These are phyloP conservation scores for Coemansia sp. DNA, from an alignment of 192 early-diverging fungal species.

Conservation along the genomic window DNA sequence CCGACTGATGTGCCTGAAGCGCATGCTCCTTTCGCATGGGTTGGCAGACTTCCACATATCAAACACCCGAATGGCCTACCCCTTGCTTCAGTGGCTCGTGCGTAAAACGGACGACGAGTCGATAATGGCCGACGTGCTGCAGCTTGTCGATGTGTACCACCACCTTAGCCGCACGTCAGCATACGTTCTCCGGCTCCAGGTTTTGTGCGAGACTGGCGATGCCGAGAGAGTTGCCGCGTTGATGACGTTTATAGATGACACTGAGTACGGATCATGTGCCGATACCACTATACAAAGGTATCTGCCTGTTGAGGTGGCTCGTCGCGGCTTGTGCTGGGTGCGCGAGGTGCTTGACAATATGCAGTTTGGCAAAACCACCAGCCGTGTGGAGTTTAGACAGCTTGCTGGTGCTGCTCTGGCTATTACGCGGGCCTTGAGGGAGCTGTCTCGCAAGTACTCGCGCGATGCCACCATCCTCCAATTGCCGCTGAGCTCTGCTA, in stretches of 20 bases:
- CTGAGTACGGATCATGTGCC: conserved; percentile 26
- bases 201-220: conserved; percentile 53
- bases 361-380: conserved; percentile 25
- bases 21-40: conserved; percentile 63
- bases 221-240: conserved; percentile 15
- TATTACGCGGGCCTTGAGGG: conserved; percentile 21
- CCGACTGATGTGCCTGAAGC: conserved; percentile 63
- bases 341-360: conserved; percentile 46
- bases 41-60: conserved; percentile 61
- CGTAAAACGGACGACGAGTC: conserved; percentile 40
- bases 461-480: not conserved
- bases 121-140: conserved; percentile 62
- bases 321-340: conserved; percentile 39
- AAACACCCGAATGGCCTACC: conserved; percentile 56
- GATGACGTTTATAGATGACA: conserved; percentile 20
- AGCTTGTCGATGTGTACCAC: conserved; percentile 64
- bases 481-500: not conserved
- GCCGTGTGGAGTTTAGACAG: conserved; percentile 27
- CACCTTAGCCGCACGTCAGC: conserved; percentile 57
- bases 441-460: conserved; percentile 3
- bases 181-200: conserved; percentile 57
- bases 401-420: conserved; percentile 17
- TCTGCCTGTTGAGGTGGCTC: conserved; percentile 37
- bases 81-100: conserved; percentile 59
- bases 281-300: conserved; percentile 11